Evolutionary conservation across 202 grass and related monocot species (phyloP), one percentile per base, ranked within the genome.

Genomic region (Zoysia matrella): DNA sequence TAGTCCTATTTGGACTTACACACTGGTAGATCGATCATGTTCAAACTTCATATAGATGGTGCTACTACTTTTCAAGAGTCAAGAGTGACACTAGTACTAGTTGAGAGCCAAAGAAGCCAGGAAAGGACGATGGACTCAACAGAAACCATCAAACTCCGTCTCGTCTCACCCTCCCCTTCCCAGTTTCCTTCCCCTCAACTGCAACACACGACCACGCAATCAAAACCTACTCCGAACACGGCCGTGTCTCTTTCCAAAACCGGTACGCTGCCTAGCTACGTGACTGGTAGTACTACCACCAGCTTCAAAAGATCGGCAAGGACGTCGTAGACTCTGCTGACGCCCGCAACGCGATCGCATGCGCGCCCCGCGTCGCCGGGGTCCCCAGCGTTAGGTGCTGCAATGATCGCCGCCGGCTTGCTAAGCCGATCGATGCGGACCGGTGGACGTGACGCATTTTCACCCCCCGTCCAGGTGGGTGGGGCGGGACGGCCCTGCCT

Each of bases 181-280:
- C 73, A 2, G 39, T 46, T 36, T 57, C 30, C 79, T 36, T 65
- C 44, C 85, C 73, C 76, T 53, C 57, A 10, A 41, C 73, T 13
- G 11, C 69, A 47, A 48, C 4, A 72, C 76, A 85, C 77, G 65
- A 53, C 15, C 53, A 39, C 74, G 74, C 79, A 43, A 82, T 58
- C 54, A 63, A 55, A 47, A 6, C 7, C 58, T 54, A 65, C 47
- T 60, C 76, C 64, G 44, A 65, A 16, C 57, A 75, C 50, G 77
- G 6, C 12, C 65, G 48, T 2, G 82, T 85, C 87, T 67, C 82
- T 89, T 89, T 89, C 87, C 82, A 82, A 36, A 85, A 82, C 82
- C 63, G 82, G 87, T 89, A 68, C 82, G 58, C 72, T 6, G 65
- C 67, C 22, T 22, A 22, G 22, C 81, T 85, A 89, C 82, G 87